Percentiles rank a stretch among this genome's conserved stretches.
These are phyloP conservation scores for Cordyceps pruinosa DNA, from an alignment of 2,329 filamentous ascomycete species.

Conservation along the genomic window DNA sequence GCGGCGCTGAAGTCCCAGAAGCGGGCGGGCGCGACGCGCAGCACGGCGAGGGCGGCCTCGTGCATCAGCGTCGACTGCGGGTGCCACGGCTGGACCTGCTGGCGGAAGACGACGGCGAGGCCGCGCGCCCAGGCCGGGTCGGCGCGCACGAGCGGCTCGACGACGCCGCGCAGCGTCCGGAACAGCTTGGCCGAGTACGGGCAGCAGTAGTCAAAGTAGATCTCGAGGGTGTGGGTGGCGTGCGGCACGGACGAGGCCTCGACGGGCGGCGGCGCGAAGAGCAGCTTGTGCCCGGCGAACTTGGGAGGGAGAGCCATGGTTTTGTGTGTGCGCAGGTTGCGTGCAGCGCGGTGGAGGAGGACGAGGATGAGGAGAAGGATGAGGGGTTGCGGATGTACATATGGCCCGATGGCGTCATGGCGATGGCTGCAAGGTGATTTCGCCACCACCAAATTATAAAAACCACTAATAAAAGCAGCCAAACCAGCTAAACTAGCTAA, in stretches of 20 bases:
- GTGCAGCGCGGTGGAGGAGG: not conserved
- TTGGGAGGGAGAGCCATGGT: constrained; percentile 66
- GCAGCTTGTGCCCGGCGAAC: constrained; percentile 65
- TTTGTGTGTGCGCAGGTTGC: not conserved
- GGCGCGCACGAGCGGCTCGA: constrained; percentile 57
- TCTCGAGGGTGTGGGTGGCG: constrained; percentile 52
- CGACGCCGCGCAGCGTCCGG: constrained; percentile 61
- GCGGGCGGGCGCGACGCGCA: constrained; percentile 58
- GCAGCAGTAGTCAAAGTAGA: constrained; percentile 86
- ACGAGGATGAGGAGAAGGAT: not conserved
- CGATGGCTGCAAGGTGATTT: not conserved
- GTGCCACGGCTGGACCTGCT: constrained; percentile 93
- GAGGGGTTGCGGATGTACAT: not conserved
- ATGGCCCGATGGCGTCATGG: constrained; percentile 9
- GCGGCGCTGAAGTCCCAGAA: constrained; percentile 75
- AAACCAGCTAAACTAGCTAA: no score
- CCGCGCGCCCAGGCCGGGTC: constrained; percentile 49
- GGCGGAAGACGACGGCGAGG: constrained; percentile 75
- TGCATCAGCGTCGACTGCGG: constrained; percentile 74
- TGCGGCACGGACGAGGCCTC: constrained; percentile 30
- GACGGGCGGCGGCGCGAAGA: constrained; percentile 34
- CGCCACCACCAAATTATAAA: not conserved
- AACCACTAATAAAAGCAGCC: no score
- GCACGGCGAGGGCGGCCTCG: constrained; percentile 78
- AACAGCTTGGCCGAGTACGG: constrained; percentile 66